These are phyloP conservation scores for Chimonanthus salicifolius DNA, from an alignment of 164 flowering plant species.

Conservation along the genomic window DNA sequence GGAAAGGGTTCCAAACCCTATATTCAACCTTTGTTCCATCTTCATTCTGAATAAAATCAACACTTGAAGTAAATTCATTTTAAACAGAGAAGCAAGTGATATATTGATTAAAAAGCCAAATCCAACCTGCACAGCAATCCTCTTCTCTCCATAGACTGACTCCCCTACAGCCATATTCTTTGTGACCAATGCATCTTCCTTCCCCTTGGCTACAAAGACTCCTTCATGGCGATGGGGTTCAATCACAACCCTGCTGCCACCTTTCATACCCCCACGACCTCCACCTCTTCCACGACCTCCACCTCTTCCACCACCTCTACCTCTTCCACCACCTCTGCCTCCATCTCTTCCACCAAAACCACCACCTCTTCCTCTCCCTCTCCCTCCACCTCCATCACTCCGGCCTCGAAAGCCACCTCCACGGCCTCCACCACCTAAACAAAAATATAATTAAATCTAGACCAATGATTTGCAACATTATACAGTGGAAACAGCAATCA, in stretches of 20 bases:
- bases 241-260: slow-evolving; percentile 75
- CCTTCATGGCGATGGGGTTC: slow-evolving; percentile 92
- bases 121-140: slow-evolving; percentile 75
- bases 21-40: slow-evolving; percentile 89
- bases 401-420: slow-evolving; percentile 29
- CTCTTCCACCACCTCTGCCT: slow-evolving; percentile 26
- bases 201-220: slow-evolving; percentile 87
- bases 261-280: slow-evolving; percentile 73
- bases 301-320: slow-evolving; percentile 39
- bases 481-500: not conserved
- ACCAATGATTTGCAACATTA: not conserved
- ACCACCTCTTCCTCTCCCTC: slow-evolving; percentile 41
- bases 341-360: slow-evolving; percentile 27
- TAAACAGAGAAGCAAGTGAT: not conserved
- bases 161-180: slow-evolving; percentile 87
- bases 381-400: slow-evolving; percentile 36
- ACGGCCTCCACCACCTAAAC: slow-evolving; percentile 6
- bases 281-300: slow-evolving; percentile 52
- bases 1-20: slow-evolving; percentile 94
- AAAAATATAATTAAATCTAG: not conserved
- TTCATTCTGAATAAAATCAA: slow-evolving; percentile 48
- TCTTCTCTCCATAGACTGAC: slow-evolving; percentile 91
- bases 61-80: not conserved
- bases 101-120: not conserved
- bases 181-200: slow-evolving; percentile 89